A percentile compares a stretch with the other conserved stretches of the same genome.
Conservation (phyloP, 352 stramenopile genomes). For the Pythium aphanidermatum region DNA sequence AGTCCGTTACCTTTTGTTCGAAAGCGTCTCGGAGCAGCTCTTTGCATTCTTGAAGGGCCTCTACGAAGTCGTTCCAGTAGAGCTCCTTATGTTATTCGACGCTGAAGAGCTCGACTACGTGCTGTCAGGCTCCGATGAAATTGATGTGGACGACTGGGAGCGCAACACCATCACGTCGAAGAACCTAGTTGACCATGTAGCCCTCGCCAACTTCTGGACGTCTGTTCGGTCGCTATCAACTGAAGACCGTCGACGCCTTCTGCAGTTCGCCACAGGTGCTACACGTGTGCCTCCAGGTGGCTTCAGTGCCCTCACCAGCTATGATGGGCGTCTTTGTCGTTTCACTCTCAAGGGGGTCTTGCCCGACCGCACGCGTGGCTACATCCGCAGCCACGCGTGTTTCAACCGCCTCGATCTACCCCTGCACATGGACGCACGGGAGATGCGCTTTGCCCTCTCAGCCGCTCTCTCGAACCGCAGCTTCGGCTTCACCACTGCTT, state of each 20-base stretch:
- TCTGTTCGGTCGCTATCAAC: slow-evolving; percentile 57
- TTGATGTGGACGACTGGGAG: slow-evolving; percentile 92
- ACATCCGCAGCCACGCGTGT: slow-evolving; percentile 40
- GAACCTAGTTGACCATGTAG: slow-evolving; percentile 9
- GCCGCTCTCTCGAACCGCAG: slow-evolving; percentile 9
- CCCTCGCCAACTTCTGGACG: slow-evolving; percentile 17
- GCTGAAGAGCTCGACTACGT: slow-evolving; percentile 92
- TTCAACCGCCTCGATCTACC: slow-evolving; percentile 90
- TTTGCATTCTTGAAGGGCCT: slow-evolving; percentile 92
- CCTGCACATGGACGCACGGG: slow-evolving; percentile 4
- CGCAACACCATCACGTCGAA: slow-evolving; percentile 41
- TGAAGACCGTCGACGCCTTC: slow-evolving; percentile 27
- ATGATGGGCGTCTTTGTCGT: slow-evolving; percentile 9
- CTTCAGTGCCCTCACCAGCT: slow-evolving; percentile 18
- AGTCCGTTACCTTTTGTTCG: slow-evolving; percentile 92
- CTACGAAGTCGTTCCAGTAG: slow-evolving; percentile 92
- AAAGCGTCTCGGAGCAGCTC: slow-evolving; percentile 87
- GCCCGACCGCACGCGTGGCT: slow-evolving; percentile 3
- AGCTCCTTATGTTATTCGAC: slow-evolving; percentile 92
- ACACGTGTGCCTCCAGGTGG: slow-evolving; percentile 14
- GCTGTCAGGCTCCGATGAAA: slow-evolving; percentile 86
- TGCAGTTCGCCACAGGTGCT: slow-evolving; percentile 28
- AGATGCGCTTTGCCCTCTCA: slow-evolving; percentile 12
- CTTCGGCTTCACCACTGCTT: slow-evolving; percentile 16
- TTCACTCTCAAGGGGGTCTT: slow-evolving; percentile 17